These are phyloP conservation scores for Boletus rubroflammeus DNA, from an alignment of 768 basidiomycete genomes.

Conservation along the genomic window DNA sequence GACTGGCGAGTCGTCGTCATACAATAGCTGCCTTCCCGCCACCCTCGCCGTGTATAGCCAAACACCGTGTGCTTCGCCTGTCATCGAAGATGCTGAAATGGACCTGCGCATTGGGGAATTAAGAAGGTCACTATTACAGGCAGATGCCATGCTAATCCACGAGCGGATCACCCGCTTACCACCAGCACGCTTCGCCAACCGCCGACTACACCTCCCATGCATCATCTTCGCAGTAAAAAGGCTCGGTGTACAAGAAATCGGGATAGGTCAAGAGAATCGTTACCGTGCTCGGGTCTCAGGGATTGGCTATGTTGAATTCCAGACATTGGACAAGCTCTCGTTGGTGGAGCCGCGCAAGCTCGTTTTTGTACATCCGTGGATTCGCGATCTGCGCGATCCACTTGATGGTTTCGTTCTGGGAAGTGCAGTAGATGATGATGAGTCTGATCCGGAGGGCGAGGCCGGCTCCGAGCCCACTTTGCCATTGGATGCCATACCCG, in stretches of 20 bases:
- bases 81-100: background rate
- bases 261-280: background rate
- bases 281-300: conserved; percentile 4
- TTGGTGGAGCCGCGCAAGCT: background rate
- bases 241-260: background rate
- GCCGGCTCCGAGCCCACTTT: background rate
- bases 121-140: background rate
- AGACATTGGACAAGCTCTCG: background rate
- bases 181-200: background rate
- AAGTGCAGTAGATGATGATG: background rate
- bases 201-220: conserved; percentile 9
- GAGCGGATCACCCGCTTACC: background rate
- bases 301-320: conserved; percentile 4
- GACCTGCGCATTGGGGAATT: background rate
- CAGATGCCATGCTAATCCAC: background rate
- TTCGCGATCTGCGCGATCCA: conserved; percentile 4
- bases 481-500: background rate
- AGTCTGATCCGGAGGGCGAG: background rate
- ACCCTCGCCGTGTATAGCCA: background rate
- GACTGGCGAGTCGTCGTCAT: conserved; percentile 1
- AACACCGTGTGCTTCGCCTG: too few species aligned
- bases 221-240: conserved; percentile 4
- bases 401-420: background rate
- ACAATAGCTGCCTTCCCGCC: conserved; percentile 11
- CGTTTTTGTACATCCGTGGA: conserved; percentile 12